Evolutionary conservation across 768 basidiomycete species (phyloP).

Genomic region (Leccinum arenicola): DNA sequence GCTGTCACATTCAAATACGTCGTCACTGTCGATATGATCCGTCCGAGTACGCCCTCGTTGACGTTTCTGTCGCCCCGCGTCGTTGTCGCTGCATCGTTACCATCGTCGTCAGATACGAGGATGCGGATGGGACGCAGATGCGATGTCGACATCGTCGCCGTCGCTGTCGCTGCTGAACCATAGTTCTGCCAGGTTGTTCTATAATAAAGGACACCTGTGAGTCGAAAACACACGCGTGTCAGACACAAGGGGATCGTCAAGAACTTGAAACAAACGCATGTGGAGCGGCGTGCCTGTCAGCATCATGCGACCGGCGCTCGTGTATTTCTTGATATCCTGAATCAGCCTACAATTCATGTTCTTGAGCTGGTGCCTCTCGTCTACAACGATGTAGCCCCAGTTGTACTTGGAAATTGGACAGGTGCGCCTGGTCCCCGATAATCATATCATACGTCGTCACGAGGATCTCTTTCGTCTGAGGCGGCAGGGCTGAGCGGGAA

Average conservation of each 20-base stretch:
- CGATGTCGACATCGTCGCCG: too few relatives aligned
- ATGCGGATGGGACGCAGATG: too few relatives aligned
- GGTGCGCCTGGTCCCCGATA: slow-evolving; percentile 72
- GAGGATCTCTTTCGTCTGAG: slow-evolving; percentile 44
- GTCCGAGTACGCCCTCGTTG: too few relatives aligned
- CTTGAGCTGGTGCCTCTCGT: slow-evolving; percentile 94
- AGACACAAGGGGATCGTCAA: not conserved
- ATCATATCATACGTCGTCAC: slow-evolving; percentile 93
- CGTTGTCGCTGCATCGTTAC: too few relatives aligned
- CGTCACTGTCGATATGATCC: too few relatives aligned
- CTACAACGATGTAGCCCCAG: slow-evolving; percentile 94
- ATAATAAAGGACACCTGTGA: not conserved
- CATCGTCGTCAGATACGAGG: too few relatives aligned
- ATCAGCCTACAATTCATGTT: slow-evolving; percentile 92
- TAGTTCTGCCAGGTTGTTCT: slow-evolving; percentile 95
- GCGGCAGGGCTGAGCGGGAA: slow-evolving; percentile 11
- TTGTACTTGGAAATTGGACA: slow-evolving; percentile 49
- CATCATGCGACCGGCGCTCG: slow-evolving; percentile 84
- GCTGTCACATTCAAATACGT: too few relatives aligned
- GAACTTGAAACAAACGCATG: slow-evolving; percentile 55
- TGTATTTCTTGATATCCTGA: slow-evolving; percentile 84
- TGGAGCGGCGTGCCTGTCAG: slow-evolving; percentile 95
- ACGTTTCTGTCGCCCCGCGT: too few relatives aligned
- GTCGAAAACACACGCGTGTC: not conserved
- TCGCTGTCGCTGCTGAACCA: slow-evolving; percentile 47